Conservation (phyloP, 495 filamentous ascomycete species). For the Xylaria curta region DNA sequence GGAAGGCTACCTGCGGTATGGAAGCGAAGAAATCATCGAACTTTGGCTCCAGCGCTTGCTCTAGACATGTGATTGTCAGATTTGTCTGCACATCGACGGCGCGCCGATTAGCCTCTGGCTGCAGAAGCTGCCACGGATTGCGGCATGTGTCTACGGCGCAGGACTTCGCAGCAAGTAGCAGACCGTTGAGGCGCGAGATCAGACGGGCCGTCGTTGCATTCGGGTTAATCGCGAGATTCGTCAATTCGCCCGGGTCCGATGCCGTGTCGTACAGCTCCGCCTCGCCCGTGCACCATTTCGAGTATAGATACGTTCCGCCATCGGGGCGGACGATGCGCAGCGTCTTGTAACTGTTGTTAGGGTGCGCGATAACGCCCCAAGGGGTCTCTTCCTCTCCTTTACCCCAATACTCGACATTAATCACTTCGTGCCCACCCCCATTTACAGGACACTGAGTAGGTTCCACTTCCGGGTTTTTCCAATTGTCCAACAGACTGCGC, state of each 20-base stretch:
- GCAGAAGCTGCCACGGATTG: constrained; percentile 57
- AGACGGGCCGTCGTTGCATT: constrained; percentile 19
- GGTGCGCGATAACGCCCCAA: constrained; percentile 44
- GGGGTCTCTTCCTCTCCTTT: constrained; percentile 1
- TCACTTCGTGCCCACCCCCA: not conserved
- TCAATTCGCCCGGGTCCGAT: constrained; percentile 28
- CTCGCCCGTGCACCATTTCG: constrained; percentile 60
- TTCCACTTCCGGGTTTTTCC: constrained; percentile 22
- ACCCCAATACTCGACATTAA: constrained; percentile 30
- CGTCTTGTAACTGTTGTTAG: constrained; percentile 61
- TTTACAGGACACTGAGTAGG: not conserved
- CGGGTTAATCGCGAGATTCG: constrained; percentile 23
- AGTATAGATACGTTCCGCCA: constrained; percentile 54
- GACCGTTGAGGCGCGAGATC: constrained; percentile 53
- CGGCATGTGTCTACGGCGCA: constrained; percentile 56
- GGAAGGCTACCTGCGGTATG: constrained; percentile 10
- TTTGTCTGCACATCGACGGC: constrained; percentile 22
- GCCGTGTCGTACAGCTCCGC: constrained; percentile 59
- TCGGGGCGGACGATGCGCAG: constrained; percentile 51
- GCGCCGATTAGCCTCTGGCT: constrained; percentile 35
- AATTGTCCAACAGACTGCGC: constrained; percentile 29
- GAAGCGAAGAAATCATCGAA: constrained; percentile 27
- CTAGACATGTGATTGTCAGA: constrained; percentile 19
- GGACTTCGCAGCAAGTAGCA: constrained; percentile 60
- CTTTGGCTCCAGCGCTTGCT: constrained; percentile 26